A percentile compares a stretch with the other conserved stretches of the same genome.
Evolutionary conservation across 2,329 filamentous ascomycete genomes (phyloP).

Genomic region (Fusarium brachygibbosum): DNA sequence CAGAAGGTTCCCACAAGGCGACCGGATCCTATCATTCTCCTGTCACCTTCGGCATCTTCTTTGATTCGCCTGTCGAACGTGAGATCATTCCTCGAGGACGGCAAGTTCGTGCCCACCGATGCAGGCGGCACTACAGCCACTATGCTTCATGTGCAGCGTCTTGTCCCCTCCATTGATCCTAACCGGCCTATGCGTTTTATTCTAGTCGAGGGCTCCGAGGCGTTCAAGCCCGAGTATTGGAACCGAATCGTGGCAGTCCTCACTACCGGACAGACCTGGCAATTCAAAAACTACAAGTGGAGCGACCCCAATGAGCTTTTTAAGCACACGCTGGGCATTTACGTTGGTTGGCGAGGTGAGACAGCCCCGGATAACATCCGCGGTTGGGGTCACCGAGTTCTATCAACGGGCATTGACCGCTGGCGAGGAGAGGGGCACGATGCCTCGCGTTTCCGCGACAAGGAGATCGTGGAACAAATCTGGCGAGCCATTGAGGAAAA

Average conservation of each 20-base stretch:
- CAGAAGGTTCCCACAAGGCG: conserved; percentile 65
- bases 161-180: conserved; percentile 78
- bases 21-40: conserved; percentile 90
- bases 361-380: conserved; percentile 81
- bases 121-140: conserved; percentile 75
- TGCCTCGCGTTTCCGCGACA: conserved; percentile 80
- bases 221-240: conserved; percentile 99
- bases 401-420: conserved; percentile 85
- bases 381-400: conserved; percentile 87
- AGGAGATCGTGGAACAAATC: conserved; percentile 91
- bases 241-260: conserved; percentile 94
- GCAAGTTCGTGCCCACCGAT: conserved; percentile 84
- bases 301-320: conserved; percentile 89
- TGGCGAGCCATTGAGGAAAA: conserved; percentile 90
- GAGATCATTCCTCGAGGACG: conserved; percentile 90
- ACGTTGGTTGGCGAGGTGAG: conserved; percentile 92
- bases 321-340: conserved; percentile 86
- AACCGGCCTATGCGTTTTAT: conserved; percentile 89
- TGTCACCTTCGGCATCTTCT: conserved; percentile 95
- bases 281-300: conserved; percentile 99
- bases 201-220: conserved; percentile 90
- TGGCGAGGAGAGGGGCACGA: conserved; percentile 73
- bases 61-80: conserved; percentile 96
- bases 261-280: conserved; percentile 97
- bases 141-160: conserved; percentile 87